Percentiles rank a stretch among this genome's conserved stretches.
Evolutionary conservation across 2,329 filamentous ascomycete species (phyloP).

Genomic region (Fusarium armeniacum): DNA sequence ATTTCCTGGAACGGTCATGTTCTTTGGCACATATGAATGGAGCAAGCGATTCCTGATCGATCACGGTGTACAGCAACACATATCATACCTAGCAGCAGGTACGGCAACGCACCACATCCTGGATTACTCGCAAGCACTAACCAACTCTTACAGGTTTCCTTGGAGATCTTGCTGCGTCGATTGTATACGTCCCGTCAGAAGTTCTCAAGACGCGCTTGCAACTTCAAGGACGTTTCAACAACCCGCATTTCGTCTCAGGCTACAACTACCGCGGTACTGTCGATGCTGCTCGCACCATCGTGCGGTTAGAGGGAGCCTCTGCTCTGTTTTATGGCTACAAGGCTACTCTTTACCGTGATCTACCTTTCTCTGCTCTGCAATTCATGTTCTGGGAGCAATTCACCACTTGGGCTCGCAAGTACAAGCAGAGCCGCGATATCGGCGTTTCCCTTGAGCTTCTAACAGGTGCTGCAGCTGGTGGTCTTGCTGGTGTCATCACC

Average conservation of each 20-base stretch:
- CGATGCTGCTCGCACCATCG: slow-evolving; percentile 88
- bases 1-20: slow-evolving; percentile 92
- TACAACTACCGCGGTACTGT: slow-evolving; percentile 94
- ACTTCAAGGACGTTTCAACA: slow-evolving; percentile 94
- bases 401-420: slow-evolving; percentile 82
- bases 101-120: slow-evolving; percentile 43
- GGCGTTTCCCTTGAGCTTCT: slow-evolving; percentile 87
- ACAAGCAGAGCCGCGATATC: slow-evolving; percentile 85
- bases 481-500: slow-evolving; percentile 92
- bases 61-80: slow-evolving; percentile 80
- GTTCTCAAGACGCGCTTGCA: slow-evolving; percentile 98
- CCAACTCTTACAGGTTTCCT: slow-evolving; percentile 75
- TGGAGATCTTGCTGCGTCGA: slow-evolving; percentile 90
- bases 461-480: slow-evolving; percentile 90
- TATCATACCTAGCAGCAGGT: slow-evolving; percentile 91
- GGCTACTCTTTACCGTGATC: slow-evolving; percentile 91
- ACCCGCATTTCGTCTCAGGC: slow-evolving; percentile 91
- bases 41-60: slow-evolving; percentile 93
- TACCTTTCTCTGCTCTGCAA: slow-evolving; percentile 95
- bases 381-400: slow-evolving; percentile 99
- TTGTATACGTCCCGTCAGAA: slow-evolving; percentile 96
- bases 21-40: slow-evolving; percentile 97
- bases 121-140: slow-evolving; percentile 4
- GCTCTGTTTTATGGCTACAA: slow-evolving; percentile 98
- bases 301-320: slow-evolving; percentile 82